Evolutionary conservation across 768 basidiomycete genomes (phyloP).

Genomic region (Nidularia pulvinata): DNA sequence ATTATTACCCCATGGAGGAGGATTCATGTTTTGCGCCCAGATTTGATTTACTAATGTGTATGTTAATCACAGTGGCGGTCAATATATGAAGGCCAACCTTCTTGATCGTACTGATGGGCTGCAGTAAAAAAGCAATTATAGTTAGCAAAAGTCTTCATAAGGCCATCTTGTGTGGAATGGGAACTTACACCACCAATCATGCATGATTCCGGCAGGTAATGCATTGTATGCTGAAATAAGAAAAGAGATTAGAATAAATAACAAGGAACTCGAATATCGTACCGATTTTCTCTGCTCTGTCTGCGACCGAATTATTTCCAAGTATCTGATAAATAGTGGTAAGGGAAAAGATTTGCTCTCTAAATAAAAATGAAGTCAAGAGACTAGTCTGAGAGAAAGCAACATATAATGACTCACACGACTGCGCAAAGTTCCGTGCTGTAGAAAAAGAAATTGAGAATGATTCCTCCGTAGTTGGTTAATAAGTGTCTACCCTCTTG

Average conservation of each 20-base stretch:
- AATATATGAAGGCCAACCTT: slow-evolving; percentile 17
- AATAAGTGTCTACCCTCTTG: slow-evolving; percentile 26
- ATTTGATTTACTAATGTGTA: slow-evolving; percentile 33
- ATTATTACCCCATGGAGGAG: slow-evolving; percentile 34
- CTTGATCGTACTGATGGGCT: slow-evolving; percentile 43
- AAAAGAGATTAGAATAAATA: background rate
- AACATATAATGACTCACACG: slow-evolving; percentile 21
- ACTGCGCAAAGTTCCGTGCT: slow-evolving; percentile 38
- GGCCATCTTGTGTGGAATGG: background rate
- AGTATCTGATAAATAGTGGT: slow-evolving; percentile 38
- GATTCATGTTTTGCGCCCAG: slow-evolving; percentile 36
- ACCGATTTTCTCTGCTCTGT: slow-evolving; percentile 37
- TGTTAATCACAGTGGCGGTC: too few species aligned
- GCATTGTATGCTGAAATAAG: slow-evolving; percentile 32
- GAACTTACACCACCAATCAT: slow-evolving; percentile 33
- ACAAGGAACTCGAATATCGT: background rate
- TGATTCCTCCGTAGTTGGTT: background rate
- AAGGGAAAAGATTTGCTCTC: slow-evolving; percentile 42
- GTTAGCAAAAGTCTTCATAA: too few species aligned
- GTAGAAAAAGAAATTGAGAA: background rate
- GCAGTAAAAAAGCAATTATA: background rate
- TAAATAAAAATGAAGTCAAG: slow-evolving; percentile 6
- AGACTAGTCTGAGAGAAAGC: background rate
- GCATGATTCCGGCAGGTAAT: slow-evolving; percentile 33
- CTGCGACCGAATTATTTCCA: slow-evolving; percentile 39